Evolutionary conservation across 306 rosid species (phyloP), one percentile per base, ranked within the genome.

Genomic region (Prunus salicina): DNA sequence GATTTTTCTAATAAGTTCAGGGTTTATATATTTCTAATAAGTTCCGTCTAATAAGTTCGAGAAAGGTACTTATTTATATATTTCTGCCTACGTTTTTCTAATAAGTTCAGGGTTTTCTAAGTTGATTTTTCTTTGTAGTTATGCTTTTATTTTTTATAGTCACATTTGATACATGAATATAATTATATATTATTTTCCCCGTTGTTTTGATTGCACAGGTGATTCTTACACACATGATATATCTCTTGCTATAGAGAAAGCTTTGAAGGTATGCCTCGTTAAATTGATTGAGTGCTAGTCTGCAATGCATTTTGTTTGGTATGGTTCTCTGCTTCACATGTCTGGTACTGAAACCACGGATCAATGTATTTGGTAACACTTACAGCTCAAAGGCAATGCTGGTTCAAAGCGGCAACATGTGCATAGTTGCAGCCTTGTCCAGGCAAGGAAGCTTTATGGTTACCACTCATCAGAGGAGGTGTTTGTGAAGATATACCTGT

Each of bases 401-500:
- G 90, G 93, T 77, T 86, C 85, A 58, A 86, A 66, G 56, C 87
- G 96, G 60, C 96, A 90, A 61, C 89, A 93, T 77, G 91, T 91
- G 67, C 97, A 93, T 76, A 90, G 96, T 73, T 90, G 93, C 87
- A 90, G 90, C 78, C 87, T 93, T 80, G 97, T 93, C n/a, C 85
- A 91, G 74, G 98, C 96, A 46, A 90, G 52, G 87, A 93, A 68
- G 74, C 88, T 93, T 73, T 93, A 91, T 84, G 97, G 98, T 74
- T 91, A 91, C 82, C 87, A 89, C 82, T 91, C 97, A 78, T 84
- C 82, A 27, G 98, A 91, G 81, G 98, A 93, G 82, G 81, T 90
- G 67, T 93, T 93, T 75, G 85, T 90, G 78, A 90, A 93, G 96
- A 93, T 90, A 82, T 93, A 88, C 79, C 81, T 93, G 98, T 93